Conservation (phyloP, 2,329 filamentous ascomycete species). For the Sphaerulina vaccinii region DNA sequence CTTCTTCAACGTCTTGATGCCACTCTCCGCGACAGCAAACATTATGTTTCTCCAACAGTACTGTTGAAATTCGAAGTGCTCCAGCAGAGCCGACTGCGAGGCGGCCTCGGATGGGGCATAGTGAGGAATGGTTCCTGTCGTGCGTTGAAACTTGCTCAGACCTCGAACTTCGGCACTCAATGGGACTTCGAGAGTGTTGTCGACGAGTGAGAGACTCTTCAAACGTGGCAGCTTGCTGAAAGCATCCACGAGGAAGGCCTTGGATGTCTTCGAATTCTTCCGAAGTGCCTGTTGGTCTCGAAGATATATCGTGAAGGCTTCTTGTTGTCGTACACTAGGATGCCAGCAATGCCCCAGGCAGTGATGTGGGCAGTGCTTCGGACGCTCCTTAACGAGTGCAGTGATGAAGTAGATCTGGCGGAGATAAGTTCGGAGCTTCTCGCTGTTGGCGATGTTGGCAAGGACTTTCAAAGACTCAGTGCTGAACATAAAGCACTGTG, state of each 20-base stretch:
- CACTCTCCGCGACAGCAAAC: conserved; percentile 22
- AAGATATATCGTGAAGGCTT: conserved; percentile 30
- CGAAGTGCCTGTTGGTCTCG: conserved; percentile 29
- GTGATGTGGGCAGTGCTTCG: conserved; percentile 20
- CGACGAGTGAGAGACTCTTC: conserved; percentile 14
- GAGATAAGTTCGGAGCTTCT: conserved; percentile 27
- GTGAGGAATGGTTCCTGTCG: conserved; percentile 17
- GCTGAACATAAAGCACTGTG: conserved; percentile 18
- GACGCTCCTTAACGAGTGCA: conserved; percentile 22
- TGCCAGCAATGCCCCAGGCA: conserved; percentile 18
- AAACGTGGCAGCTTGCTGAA: conserved; percentile 27
- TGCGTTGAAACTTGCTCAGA: conserved; percentile 24
- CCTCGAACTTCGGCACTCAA: conserved; percentile 22
- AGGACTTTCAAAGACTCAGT: conserved; percentile 31
- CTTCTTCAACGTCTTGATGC: conserved; percentile 17
- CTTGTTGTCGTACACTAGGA: conserved; percentile 26
- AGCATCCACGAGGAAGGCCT: conserved; percentile 26
- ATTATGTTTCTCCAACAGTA: conserved; percentile 26
- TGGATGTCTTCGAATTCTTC: conserved; percentile 21
- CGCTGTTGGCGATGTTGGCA: conserved; percentile 27
- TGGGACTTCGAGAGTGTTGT: conserved; percentile 13
- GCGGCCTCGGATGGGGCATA: conserved; percentile 5
- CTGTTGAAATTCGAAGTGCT: conserved; percentile 20
- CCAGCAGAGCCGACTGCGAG: not conserved
- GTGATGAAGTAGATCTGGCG: conserved; percentile 29